Base-by-base conservation (phyloP, 2,329 filamentous ascomycete species). In the Paracoccidioides brasiliensis region DNA sequence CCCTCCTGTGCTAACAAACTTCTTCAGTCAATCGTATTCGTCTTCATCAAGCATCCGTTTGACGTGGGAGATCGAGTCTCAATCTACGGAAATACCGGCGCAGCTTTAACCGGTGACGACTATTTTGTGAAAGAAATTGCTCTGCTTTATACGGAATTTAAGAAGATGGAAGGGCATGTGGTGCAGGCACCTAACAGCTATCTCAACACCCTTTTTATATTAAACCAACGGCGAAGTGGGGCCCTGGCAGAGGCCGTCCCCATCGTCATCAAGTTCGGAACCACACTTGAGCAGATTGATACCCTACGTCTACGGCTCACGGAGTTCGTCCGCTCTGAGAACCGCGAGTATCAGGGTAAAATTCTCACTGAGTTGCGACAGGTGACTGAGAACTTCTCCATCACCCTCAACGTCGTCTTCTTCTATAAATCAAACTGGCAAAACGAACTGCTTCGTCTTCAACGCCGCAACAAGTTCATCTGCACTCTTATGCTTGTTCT, bases 371-470 rank as follows among this genome's bases (percentile, higher is more conserved):
- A 95, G 70, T 76, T 97, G 62, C 82, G 81, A 30, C 82, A 83
- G 7, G 83, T 97, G 53, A 82, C 84, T 30, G 85, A 95, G 63
- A 88, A 90, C 40, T 88, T 91, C 67, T 87, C 85, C 5, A 84
- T 95, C 65, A 90, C 84, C 3, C 79, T 96, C 65, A 96, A 95
- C 70, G 83, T 97, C 56, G 84, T 96, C 65, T 95, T 95, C 76
- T 96, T 96, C 76, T 95, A 96, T 79, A 96, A 96, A 71, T 89
- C 86, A 57, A 96, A 91, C 69, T 96, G 87, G 81, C 91, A 97
- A 68, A 96, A 96, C 67, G 91, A 97, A 68, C 77, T 94, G 46
- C 78, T 96, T 30, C 90, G 91, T 73, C 80, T 97, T 2, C 88
- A 86, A 63, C 82, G 91, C 15, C 87, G 93, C 64, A 96, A 96